Percentiles rank a stretch among this genome's conserved stretches.
Conservation (phyloP, 2,329 filamentous ascomycete species). For the Monosporascus sp. region DNA sequence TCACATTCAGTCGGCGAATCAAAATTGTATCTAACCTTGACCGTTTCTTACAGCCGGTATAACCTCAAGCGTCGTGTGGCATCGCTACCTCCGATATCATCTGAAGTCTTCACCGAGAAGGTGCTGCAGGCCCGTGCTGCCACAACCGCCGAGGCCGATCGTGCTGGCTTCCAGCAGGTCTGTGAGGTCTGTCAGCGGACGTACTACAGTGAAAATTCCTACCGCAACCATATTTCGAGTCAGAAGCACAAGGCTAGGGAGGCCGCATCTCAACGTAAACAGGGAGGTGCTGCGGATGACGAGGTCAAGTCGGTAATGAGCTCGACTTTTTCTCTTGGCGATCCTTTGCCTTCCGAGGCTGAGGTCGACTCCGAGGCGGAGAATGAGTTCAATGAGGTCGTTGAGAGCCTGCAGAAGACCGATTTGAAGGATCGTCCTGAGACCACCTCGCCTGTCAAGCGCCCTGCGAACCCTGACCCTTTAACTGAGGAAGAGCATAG, state of each 20-base stretch:
- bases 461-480: slow-evolving; percentile 46
- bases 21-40: slow-evolving; percentile 9
- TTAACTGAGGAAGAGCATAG: slow-evolving; percentile 35
- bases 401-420: slow-evolving; percentile 70
- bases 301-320: slow-evolving; percentile 79
- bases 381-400: slow-evolving; percentile 70
- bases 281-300: slow-evolving; percentile 47
- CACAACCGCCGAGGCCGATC: slow-evolving; percentile 77
- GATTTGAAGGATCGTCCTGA: slow-evolving; percentile 30
- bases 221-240: slow-evolving; percentile 84
- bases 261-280: slow-evolving; percentile 36
- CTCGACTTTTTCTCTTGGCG: slow-evolving; percentile 85
- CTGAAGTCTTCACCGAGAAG: slow-evolving; percentile 92
- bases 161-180: slow-evolving; percentile 78
- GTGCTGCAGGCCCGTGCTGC: slow-evolving; percentile 85
- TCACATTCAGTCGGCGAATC: no score
- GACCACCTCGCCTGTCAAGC: slow-evolving; percentile 45
- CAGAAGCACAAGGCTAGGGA: slow-evolving; percentile 78
- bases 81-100: slow-evolving; percentile 81
- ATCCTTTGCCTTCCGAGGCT: slow-evolving; percentile 53
- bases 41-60: slow-evolving; percentile 60
- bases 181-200: slow-evolving; percentile 84
- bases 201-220: slow-evolving; percentile 96
- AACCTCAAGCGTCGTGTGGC: slow-evolving; percentile 94
- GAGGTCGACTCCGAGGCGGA: slow-evolving; percentile 63